phyloP scores from a whole-genome alignment of 2,329 filamentous ascomycete species.

The Calonectria leucothoes region DNA sequence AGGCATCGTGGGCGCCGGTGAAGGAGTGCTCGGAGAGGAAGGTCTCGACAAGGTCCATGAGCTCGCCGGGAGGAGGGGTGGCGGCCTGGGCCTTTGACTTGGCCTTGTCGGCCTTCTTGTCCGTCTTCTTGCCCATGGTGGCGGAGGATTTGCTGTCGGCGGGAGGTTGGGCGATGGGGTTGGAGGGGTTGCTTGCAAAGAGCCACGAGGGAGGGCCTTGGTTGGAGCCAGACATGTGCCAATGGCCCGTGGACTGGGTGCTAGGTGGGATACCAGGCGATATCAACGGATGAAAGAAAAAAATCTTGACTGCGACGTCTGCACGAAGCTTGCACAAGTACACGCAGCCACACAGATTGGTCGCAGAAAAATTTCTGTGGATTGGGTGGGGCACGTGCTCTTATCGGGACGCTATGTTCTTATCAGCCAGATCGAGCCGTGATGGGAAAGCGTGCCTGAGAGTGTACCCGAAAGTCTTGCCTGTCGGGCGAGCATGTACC shows the following conservation, averaged over 20 bases:
- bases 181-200: conserved; percentile 54
- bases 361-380: conserved; percentile 43
- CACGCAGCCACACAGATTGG: conserved; percentile 14
- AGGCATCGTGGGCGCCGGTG: conserved; percentile 68
- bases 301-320: conserved; percentile 23
- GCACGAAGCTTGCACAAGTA: conserved; percentile 4
- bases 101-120: conserved; percentile 40
- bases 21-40: conserved; percentile 78
- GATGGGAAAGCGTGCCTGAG: not conserved
- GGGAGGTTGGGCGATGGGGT: conserved; percentile 31
- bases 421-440: conserved; percentile 24
- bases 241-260: conserved; percentile 12
- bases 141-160: conserved; percentile 29
- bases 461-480: not conserved
- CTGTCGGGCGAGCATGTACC: not conserved
- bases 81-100: conserved; percentile 37
- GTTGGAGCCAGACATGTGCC: conserved; percentile 48
- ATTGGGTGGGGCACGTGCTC: conserved; percentile 33
- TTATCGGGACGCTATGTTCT: conserved; percentile 29
- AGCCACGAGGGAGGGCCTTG: conserved; percentile 54
- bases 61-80: conserved; percentile 62
- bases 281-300: conserved; percentile 6
- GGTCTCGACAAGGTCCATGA: conserved; percentile 73
- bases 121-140: conserved; percentile 48
- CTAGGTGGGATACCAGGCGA: conserved; percentile 5